Percentiles rank a stretch among this genome's conserved stretches.
phyloP scores from a whole-genome alignment of 495 filamentous ascomycete genomes.

The Talaromyces proteolyticus region DNA sequence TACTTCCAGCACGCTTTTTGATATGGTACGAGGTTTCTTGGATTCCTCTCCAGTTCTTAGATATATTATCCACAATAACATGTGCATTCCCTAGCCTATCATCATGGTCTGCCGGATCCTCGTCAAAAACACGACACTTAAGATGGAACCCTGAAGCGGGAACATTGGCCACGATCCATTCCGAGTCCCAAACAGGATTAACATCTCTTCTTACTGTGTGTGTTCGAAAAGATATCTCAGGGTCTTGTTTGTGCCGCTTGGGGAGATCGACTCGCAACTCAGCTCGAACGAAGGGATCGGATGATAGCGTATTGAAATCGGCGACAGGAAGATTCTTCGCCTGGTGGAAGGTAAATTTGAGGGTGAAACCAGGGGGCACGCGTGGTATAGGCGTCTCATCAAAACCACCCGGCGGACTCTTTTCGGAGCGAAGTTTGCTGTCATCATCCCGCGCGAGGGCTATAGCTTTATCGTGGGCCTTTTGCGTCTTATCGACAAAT shows the following conservation, averaged over 20 bases:
- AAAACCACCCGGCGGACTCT: constrained; percentile 71
- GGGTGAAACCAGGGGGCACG: constrained; percentile 68
- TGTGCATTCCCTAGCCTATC: constrained; percentile 83
- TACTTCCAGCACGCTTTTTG: constrained; percentile 78
- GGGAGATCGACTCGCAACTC: constrained; percentile 58
- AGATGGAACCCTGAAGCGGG: constrained; percentile 71
- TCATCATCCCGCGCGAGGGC: constrained; percentile 20
- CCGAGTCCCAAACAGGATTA: constrained; percentile 74
- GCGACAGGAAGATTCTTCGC: constrained; percentile 75
- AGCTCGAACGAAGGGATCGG: constrained; percentile 77
- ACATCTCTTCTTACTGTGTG: constrained; percentile 63
- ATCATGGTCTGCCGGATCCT: constrained; percentile 81
- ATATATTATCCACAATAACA: constrained; percentile 50
- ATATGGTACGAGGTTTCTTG: constrained; percentile 61
- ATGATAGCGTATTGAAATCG: constrained; percentile 69
- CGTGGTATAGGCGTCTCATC: constrained; percentile 71
- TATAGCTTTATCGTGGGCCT: constrained; percentile 45
- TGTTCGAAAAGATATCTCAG: constrained; percentile 64
- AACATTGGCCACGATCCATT: constrained; percentile 85
- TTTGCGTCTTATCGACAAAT: constrained; percentile 51
- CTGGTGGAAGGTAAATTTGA: constrained; percentile 80
- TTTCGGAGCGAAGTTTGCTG: constrained; percentile 11
- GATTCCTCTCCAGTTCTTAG: constrained; percentile 62
- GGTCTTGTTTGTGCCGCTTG: constrained; percentile 74
- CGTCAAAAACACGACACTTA: constrained; percentile 80